Base-by-base conservation (phyloP, 192 early-diverging fungal species). In the Podila verticillata region DNA sequence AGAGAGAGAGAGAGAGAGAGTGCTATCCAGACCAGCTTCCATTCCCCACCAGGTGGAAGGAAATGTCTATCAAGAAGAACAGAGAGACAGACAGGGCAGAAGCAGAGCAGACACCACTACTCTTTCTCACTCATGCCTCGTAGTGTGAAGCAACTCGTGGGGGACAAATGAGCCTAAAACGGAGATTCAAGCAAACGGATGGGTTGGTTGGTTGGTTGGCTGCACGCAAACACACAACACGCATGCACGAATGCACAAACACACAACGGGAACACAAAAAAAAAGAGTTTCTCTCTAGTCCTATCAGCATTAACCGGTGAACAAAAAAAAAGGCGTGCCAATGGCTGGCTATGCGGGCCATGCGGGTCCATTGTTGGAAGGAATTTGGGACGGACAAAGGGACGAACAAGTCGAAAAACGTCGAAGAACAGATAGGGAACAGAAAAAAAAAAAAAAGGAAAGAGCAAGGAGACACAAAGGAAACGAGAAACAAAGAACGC, bases 281-380 rank as follows among this genome's bases (percentile, higher is more conserved):
- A 63, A 39, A 36, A 39, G 7, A 44, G 12, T 39, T 39, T 36
- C 15, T 28, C 26, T 65, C 36, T 47, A 7, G 24, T 68, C 34
- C 19, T 5, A 28, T 7, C 15, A 26, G 29, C 36, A 54, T 13
- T 29, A 36, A 6, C 5, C 17, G 44, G 28, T 28, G 61, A 62
- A 58, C 60, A 59, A 39, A 29, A 61, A 22, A 9, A 2, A 3
- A 59, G 61, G 66, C 72, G 58, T 66, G 58, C 64, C 72, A 73
- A 66, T 73, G 64, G 26, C 58, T 39, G 26, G 68, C 59, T 47
- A 32, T 61, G 57, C 26, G 35, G 39, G 39, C 39, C 39, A 44
- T 44, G 39, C 39, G 39, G 39, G 39, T 44, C 39, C 15, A 17
- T 44, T 17, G 15, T 44, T 44, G 39, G 15, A 44, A 44, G 39